phyloP scores from a whole-genome alignment of 805 yeast species.

The Suhomyces tanzawaensis region DNA sequence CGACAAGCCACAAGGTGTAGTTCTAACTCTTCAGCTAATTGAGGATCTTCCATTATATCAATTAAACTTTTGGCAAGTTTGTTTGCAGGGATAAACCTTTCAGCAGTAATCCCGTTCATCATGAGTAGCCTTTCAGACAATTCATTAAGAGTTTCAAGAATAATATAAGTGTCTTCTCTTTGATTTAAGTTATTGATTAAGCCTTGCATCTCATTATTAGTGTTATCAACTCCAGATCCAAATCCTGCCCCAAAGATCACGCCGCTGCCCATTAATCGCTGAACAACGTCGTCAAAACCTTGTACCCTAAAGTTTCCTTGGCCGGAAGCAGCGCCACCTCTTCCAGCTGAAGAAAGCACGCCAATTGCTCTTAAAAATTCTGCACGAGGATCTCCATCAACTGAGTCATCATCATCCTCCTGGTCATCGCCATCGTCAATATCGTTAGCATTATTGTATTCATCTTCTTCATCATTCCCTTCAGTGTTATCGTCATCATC shows the following conservation, averaged over 20 bases:
- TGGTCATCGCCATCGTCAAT: constrained; percentile 12
- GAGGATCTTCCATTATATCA: constrained; percentile 55
- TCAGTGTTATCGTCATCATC: constrained; percentile 1
- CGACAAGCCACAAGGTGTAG: constrained; percentile 82
- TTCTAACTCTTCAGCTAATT: constrained; percentile 64
- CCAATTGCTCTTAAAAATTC: constrained; percentile 29
- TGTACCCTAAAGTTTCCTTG: constrained; percentile 1
- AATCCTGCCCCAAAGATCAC: constrained; percentile 15
- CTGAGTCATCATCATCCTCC: constrained; percentile 15
- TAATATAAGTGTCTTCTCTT: constrained; percentile 56
- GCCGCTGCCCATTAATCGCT: constrained; percentile 29
- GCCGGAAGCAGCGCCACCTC: constrained; percentile 1
- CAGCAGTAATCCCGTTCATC: constrained; percentile 65
- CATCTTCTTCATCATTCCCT: constrained; percentile 6
- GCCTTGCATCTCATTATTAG: constrained; percentile 28
- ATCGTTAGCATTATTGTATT: constrained; percentile 11
- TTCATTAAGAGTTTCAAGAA: constrained; percentile 64
- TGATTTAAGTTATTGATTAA: constrained; percentile 39
- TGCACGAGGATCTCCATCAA: constrained; percentile 18
- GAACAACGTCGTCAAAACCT: constrained; percentile 32
- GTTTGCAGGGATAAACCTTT: constrained; percentile 60
- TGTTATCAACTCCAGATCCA: constrained; percentile 14
- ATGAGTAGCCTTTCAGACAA: constrained; percentile 61
- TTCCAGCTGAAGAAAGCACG: constrained; percentile 8
- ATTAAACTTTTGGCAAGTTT: constrained; percentile 55